phyloP scores from a whole-genome alignment of 2,329 filamentous ascomycete genomes.

The Xylaria sp. region DNA sequence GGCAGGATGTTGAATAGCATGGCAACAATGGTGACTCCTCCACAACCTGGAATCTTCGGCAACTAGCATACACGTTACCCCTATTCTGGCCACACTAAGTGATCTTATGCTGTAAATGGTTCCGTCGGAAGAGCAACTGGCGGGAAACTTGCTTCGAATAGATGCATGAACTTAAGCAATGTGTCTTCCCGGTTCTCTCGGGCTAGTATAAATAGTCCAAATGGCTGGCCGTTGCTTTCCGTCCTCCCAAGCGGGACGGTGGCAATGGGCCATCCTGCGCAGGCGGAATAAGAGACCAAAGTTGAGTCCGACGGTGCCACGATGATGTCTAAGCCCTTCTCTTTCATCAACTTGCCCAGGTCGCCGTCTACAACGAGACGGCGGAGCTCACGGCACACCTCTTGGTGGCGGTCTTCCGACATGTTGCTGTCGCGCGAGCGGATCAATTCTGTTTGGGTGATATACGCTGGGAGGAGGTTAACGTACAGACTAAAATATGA shows the following conservation, averaged over 20 bases:
- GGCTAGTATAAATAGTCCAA: background rate
- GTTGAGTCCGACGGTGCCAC: background rate
- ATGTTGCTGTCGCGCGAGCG: background rate
- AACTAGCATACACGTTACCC: too few species aligned
- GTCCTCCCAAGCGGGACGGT: background rate
- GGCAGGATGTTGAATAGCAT: too few species aligned
- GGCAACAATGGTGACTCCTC: too few species aligned
- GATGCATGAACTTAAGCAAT: background rate
- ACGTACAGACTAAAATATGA: background rate
- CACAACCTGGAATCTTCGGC: too few species aligned
- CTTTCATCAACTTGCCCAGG: background rate
- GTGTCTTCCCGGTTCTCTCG: background rate
- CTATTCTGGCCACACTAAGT: too few species aligned
- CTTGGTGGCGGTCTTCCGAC: background rate
- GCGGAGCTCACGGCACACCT: slow-evolving; percentile 2
- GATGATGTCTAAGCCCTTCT: background rate
- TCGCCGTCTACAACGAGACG: background rate
- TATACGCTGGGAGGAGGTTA: background rate
- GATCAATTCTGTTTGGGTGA: background rate
- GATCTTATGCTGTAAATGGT: too few species aligned
- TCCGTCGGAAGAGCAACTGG: background rate
- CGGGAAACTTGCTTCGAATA: background rate
- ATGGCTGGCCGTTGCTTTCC: slow-evolving; percentile 5
- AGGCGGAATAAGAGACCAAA: background rate
- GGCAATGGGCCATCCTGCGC: background rate